Percentiles rank a stretch among this genome's conserved stretches.
Conservation (phyloP, 371 early-diverging fungal species). For the Choanephora cucurbitarum region DNA sequence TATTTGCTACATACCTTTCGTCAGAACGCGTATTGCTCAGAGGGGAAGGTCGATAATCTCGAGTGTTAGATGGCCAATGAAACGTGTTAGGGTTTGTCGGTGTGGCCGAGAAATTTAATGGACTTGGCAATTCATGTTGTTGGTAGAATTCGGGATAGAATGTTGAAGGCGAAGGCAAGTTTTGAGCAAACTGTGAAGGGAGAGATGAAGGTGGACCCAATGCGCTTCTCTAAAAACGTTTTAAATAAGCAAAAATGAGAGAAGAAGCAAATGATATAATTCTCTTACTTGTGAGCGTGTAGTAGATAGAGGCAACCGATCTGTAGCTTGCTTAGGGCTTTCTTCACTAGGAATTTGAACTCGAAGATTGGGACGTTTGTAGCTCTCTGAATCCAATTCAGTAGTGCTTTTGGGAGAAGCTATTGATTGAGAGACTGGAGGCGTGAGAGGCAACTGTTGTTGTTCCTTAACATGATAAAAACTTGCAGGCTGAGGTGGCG, state of each 20-base stretch:
- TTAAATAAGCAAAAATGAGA: too few species aligned
- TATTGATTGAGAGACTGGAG: slow-evolving; percentile 9
- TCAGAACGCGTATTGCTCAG: slow-evolving; percentile 6
- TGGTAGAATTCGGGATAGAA: slow-evolving; percentile 81
- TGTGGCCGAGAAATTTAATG: slow-evolving; percentile 65
- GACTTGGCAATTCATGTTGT: slow-evolving; percentile 63
- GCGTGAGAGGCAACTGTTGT: slow-evolving; percentile 1
- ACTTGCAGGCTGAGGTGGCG: slow-evolving; percentile 26
- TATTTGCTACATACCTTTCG: too few species aligned
- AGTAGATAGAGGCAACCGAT: slow-evolving; percentile 1
- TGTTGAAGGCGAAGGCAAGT: slow-evolving; percentile 74
- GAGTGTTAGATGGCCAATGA: slow-evolving; percentile 57
- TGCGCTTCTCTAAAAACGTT: neutral
- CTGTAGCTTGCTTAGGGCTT: slow-evolving; percentile 1
- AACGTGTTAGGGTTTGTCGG: slow-evolving; percentile 56
- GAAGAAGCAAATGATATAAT: slow-evolving; percentile 2
- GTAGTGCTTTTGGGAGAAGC: slow-evolving; percentile 11
- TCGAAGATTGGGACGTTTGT: slow-evolving; percentile 46
- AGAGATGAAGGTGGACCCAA: slow-evolving; percentile 54
- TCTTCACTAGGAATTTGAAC: slow-evolving; percentile 42
- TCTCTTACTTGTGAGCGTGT: neutral
- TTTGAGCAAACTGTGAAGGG: slow-evolving; percentile 75
- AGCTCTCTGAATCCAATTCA: slow-evolving; percentile 7
- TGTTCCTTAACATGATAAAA: slow-evolving; percentile 7
- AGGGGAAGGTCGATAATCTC: slow-evolving; percentile 37